Evolutionary conservation across 2,329 filamentous ascomycete genomes (phyloP).

Genomic region (Aspergillus ruber): DNA sequence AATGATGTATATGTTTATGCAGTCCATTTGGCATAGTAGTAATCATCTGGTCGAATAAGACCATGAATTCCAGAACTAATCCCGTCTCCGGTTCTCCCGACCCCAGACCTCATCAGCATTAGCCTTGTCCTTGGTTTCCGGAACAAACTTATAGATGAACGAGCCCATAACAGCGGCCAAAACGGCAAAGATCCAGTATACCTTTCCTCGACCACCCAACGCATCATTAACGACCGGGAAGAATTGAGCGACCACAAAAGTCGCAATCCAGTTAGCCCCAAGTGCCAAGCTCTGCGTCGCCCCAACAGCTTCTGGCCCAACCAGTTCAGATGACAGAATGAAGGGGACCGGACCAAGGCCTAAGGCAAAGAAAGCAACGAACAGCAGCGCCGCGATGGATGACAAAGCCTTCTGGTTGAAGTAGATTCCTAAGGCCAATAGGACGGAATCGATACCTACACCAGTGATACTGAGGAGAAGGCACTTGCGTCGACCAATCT

Average conservation of each 20-base stretch:
- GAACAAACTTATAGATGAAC: slow-evolving; percentile 70
- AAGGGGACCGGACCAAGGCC: slow-evolving; percentile 93
- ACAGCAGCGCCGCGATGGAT: slow-evolving; percentile 72
- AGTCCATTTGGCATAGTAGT: too few relatives aligned
- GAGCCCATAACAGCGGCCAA: slow-evolving; percentile 62
- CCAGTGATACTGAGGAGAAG: slow-evolving; percentile 75
- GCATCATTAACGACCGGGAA: slow-evolving; percentile 80
- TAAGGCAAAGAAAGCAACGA: slow-evolving; percentile 83
- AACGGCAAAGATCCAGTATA: slow-evolving; percentile 85
- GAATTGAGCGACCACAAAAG: slow-evolving; percentile 88
- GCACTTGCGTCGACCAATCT: slow-evolving; percentile 78
- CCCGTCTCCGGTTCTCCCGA: slow-evolving; percentile 37
- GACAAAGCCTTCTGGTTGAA: slow-evolving; percentile 67
- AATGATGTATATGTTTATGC: too few relatives aligned
- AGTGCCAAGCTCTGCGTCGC: slow-evolving; percentile 85
- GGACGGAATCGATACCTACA: slow-evolving; percentile 71
- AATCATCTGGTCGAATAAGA: not conserved
- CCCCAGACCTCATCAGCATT: slow-evolving; percentile 90
- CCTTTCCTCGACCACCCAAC: slow-evolving; percentile 70
- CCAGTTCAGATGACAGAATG: slow-evolving; percentile 85
- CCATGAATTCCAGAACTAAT: slow-evolving; percentile 14
- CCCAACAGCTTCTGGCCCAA: slow-evolving; percentile 82
- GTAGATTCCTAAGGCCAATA: slow-evolving; percentile 74
- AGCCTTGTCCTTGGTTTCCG: slow-evolving; percentile 81
- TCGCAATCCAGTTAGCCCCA: slow-evolving; percentile 81